Percentiles rank a stretch among this genome's conserved stretches.
Evolutionary conservation across 148 eudicot genomes (phyloP).

Genomic region (Fagopyrum homotropicum): DNA sequence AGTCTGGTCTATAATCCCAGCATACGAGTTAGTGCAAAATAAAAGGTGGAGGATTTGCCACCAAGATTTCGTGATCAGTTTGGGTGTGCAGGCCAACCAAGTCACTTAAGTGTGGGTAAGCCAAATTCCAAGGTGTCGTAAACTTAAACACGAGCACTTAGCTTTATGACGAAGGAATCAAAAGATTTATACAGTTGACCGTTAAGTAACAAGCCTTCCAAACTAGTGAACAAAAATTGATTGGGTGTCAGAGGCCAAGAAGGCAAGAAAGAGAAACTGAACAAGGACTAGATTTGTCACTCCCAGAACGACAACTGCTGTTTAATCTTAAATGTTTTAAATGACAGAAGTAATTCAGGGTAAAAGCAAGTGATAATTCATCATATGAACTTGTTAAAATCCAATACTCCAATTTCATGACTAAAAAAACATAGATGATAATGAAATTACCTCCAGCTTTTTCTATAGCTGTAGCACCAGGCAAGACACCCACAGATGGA

Average conservation of each 20-base stretch:
- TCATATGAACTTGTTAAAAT: neutral
- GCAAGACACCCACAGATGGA: constrained; percentile 19
- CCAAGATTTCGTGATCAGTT: neutral
- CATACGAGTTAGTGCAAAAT: neutral
- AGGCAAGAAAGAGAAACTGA: neutral
- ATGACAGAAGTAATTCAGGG: neutral
- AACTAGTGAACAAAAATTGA: constrained; percentile 3
- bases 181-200: neutral
- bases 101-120: neutral
- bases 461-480: constrained; percentile 24
- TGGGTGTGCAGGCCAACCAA: neutral
- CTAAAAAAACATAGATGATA: neutral
- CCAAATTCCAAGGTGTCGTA: neutral
- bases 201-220: neutral
- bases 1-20: neutral
- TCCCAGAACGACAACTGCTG: neutral
- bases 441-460: constrained; percentile 66
- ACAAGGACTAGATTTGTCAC: neutral
- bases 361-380: neutral
- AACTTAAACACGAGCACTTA: neutral
- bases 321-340: neutral
- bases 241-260: neutral
- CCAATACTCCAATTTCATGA: neutral
- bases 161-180: too few relatives aligned
- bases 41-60: neutral